A percentile compares a stretch with the other conserved stretches of the same genome.
These are phyloP conservation scores for Pyracantha coccinea DNA, from an alignment of 331 rosid genomes.

Conservation along the genomic window DNA sequence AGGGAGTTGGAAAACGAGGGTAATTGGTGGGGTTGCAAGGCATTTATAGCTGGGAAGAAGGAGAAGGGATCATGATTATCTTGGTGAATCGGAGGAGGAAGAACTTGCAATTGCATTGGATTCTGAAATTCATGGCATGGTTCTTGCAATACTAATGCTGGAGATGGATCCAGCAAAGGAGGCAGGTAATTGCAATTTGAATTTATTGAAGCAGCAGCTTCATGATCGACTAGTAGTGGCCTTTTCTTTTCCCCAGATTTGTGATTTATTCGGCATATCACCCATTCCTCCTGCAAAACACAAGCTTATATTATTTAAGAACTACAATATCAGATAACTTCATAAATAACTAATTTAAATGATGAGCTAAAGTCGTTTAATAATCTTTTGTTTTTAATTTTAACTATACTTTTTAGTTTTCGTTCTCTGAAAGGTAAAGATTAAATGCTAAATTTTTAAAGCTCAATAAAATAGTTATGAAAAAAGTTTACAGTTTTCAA, in stretches of 20 bases:
- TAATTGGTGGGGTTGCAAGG: neutral
- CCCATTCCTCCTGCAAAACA: constrained; percentile 72
- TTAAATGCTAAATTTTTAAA: too few relatives aligned
- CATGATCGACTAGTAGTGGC: neutral
- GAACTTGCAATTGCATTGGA: constrained; percentile 19
- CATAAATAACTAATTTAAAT: too few relatives aligned
- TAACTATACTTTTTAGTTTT: too few relatives aligned
- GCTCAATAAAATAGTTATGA: too few relatives aligned
- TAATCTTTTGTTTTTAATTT: too few relatives aligned
- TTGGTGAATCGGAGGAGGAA: constrained; percentile 10
- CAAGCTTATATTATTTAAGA: too few relatives aligned
- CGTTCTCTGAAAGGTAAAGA: too few relatives aligned
- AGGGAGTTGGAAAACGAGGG: constrained; percentile 22
- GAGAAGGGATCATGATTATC: constrained; percentile 3
- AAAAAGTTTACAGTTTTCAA: too few relatives aligned
- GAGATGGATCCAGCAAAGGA: constrained; percentile 23
- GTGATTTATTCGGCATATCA: constrained; percentile 69
- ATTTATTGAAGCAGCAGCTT: neutral
- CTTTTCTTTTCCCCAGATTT: constrained; percentile 44
- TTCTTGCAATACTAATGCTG: neutral
- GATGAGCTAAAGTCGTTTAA: too few relatives aligned
- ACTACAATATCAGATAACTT: too few relatives aligned
- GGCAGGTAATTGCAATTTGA: constrained; percentile 16
- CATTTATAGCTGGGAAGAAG: constrained; percentile 22
- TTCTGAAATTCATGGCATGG: constrained; percentile 10